These are phyloP conservation scores for Begonia masoniana DNA, from an alignment of 306 rosid species.

Conservation along the genomic window DNA sequence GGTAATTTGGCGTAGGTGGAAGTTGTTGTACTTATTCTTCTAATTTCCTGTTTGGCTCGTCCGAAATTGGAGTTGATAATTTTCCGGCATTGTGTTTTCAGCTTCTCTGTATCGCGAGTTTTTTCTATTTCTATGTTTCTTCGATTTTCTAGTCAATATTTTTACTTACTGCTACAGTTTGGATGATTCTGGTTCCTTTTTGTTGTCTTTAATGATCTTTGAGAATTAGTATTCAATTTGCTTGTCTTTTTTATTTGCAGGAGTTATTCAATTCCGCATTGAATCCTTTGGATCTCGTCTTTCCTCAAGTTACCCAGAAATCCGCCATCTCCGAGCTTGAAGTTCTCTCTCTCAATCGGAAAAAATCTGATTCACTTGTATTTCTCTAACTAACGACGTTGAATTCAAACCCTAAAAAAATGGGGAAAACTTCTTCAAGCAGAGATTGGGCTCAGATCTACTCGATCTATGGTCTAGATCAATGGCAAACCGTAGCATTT, in stretches of 20 bases:
- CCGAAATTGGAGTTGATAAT: background rate
- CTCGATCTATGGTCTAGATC: conserved; percentile 86
- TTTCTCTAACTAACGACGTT: background rate
- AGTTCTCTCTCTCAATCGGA: background rate
- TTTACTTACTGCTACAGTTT: background rate
- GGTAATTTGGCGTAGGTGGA: no score
- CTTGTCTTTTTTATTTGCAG: conserved; percentile 7
- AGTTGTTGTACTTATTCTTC: no score
- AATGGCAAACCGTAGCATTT: conserved; percentile 77
- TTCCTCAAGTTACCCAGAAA: background rate
- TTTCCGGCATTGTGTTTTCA: no score
- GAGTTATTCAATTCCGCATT: conserved; percentile 1
- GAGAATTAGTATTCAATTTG: background rate
- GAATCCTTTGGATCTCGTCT: background rate
- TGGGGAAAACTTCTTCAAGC: conserved; percentile 56
- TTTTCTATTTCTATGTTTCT: background rate
- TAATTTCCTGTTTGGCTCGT: no score
- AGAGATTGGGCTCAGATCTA: conserved; percentile 93
- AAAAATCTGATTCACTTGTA: background rate
- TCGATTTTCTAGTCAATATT: background rate
- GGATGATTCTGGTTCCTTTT: background rate
- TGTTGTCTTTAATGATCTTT: background rate
- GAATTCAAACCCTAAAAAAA: conserved; percentile 4
- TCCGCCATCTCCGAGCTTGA: no score
- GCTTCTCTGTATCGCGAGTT: no score